Base-by-base conservation (phyloP, 352 stramenopile species). In the Phytophthora quininea region DNA sequence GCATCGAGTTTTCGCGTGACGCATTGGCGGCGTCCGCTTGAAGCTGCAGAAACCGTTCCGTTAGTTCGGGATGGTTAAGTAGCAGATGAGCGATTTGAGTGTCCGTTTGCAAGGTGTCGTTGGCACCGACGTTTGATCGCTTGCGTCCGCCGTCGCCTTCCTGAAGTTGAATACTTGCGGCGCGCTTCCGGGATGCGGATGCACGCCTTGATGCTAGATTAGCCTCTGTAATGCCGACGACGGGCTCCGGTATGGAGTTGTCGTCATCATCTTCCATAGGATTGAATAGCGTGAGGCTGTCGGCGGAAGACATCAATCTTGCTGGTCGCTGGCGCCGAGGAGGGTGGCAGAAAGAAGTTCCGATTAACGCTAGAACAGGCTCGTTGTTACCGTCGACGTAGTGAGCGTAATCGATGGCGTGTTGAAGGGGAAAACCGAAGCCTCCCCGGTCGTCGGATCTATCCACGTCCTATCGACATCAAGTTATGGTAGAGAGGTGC, bases 31-130 rank as follows among this genome's bases (percentile, higher is more conserved):
- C 51, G n/a, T 47, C 33, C 3, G 51, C 42, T 19, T 35, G 31
- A 3, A 55, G n/a, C 29, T 57, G 51, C 3, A 47, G 32, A n/a
- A 47, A 57, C 6, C 35, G 35, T 40, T 40, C 35, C 10, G 35
- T 40, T 11, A 40, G 35, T 40, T 29, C 51, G 33, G 51, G 51
- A 47, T 19, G 32, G 4, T 47, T 32, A 2, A 32, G 14, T 1
- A 57, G 33, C n/a, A 57, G 19, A 2, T 57, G 51, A 47, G 32
- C 51, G n/a, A 57, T 57, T n/a, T 47, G 33, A 32, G 51, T 6
- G n/a, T 57, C 51, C n/a, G 35, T 11, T 40, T 40, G 10, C 10
- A 11, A 40, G 6, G 35, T 40, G 35, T 11, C 35, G 35, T 24
- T 24, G 19, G 19, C 19, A 24, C 19, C 19, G 35, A 11, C 35